Evolutionary conservation across 2,329 filamentous ascomycete species (phyloP), one percentile per base, ranked within the genome.

Genomic region (Cladosporium sp.): DNA sequence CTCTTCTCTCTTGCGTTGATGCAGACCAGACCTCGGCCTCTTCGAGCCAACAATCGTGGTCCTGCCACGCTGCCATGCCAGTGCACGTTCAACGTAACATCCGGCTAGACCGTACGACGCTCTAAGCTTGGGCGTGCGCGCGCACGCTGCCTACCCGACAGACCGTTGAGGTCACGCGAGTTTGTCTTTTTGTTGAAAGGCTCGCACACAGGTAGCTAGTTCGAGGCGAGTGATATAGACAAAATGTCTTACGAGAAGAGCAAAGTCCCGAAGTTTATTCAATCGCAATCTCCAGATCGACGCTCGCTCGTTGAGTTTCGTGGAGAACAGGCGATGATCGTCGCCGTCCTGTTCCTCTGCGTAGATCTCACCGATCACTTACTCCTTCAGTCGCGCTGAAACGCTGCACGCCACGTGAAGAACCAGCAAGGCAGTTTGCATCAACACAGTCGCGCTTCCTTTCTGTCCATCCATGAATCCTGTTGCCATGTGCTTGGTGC

Each of bases 221-320:
- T 18, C 40, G 7, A 26, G 16, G 18, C 23, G 5, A 10, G 28
- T 5, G 21, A 37, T 18, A 31, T 23, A 37, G 16, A 44, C 26
- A 11, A 53, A 53, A 35, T 44, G 60, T 53, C 60, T 55, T 23
- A 21, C 40, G 23, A 62, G n/a, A 40, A n/a, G 52, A 55, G 52
- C 28, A n/a, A 55, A 18, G 60, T 62, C 49, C 18, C 60, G 26
- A 62, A 62, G 60, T 62, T 31, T 62, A 62, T 55, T 37, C 33
- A 55, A 44, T 50, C 60, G n/a, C 40, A 46, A 62, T 62, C 59
- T 62, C 60, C 60, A 62, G 60, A 62, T 62, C 60, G 60, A 40
- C 60, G 26, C 46, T 16, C 59, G 31, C 37, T 46, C 40, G n/a
- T 46, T 46, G 40, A 29, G 29, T 12, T 16, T 23, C 50, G 44